These are phyloP conservation scores for Discostella pseudostelligera DNA, from an alignment of 108 stramenopile species.

Conservation along the genomic window DNA sequence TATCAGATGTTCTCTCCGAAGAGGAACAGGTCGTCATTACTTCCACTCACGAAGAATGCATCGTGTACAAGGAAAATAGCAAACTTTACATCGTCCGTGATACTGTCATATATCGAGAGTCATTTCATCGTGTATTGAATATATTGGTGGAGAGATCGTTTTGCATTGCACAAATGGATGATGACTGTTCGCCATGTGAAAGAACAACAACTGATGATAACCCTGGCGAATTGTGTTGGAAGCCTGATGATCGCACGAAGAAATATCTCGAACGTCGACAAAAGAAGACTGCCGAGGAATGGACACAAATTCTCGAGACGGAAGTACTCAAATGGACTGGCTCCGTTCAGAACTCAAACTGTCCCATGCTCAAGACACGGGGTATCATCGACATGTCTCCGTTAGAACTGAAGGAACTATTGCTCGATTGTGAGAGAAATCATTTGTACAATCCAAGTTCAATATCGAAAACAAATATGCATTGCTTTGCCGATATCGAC, in stretches of 20 bases:
- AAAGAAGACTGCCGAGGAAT: neutral
- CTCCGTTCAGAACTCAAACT: neutral
- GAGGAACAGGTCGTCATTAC: neutral
- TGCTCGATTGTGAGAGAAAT: constrained; percentile 32
- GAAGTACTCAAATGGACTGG: constrained; percentile 41
- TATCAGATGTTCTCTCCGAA: neutral
- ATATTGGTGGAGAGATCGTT: constrained; percentile 16
- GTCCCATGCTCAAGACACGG: constrained; percentile 30
- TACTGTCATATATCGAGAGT: neutral
- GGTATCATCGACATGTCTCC: constrained; percentile 44
- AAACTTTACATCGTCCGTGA: neutral
- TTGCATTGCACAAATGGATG: constrained; percentile 8
- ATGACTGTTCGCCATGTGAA: neutral
- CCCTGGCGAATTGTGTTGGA: constrained; percentile 19
- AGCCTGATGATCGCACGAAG: constrained; percentile 30
- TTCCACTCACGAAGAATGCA: neutral
- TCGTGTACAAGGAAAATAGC: neutral
- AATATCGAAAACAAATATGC: constrained; percentile 26
- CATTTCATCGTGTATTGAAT: constrained; percentile 19
- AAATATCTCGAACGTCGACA: constrained; percentile 13
- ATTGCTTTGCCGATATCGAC: constrained; percentile 1
- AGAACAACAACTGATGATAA: constrained; percentile 1
- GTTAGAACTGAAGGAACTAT: constrained; percentile 19
- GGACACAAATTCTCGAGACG: constrained; percentile 16
- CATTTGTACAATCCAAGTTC: constrained; percentile 38